A percentile compares a stretch with the other conserved stretches of the same genome.
Conservation (phyloP, 208 protist genomes). For the Leishmania gerbilli region DNA sequence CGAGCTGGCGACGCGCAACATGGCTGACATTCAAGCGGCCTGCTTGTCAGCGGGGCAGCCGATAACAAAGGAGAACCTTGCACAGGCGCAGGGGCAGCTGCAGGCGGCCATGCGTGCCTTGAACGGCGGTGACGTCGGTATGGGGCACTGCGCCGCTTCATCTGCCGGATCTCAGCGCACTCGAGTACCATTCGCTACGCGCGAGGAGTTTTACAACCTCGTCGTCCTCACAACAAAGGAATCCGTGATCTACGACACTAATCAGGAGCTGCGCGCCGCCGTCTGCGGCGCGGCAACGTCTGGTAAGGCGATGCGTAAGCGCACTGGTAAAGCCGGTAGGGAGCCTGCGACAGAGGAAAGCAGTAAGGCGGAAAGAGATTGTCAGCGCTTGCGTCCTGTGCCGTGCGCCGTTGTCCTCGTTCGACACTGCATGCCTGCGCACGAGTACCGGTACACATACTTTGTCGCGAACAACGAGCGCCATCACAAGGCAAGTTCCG, state of each 20-base stretch:
- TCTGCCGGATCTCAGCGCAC: neutral
- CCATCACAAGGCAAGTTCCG: constrained; percentile 24
- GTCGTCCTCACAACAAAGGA: constrained; percentile 39
- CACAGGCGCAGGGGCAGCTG: constrained; percentile 22
- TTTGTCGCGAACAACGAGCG: constrained; percentile 30
- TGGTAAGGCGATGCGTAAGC: neutral
- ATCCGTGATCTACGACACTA: constrained; percentile 29
- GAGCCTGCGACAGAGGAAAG: neutral
- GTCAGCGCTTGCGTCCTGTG: constrained; percentile 32
- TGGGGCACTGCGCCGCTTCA: neutral
- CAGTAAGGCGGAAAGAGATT: neutral
- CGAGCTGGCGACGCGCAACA: constrained; percentile 12
- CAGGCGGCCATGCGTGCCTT: neutral
- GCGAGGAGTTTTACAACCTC: constrained; percentile 41
- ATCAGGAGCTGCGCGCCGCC: constrained; percentile 25
- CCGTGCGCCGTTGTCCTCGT: constrained; percentile 52
- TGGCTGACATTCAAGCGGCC: constrained; percentile 25
- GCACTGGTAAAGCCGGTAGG: neutral
- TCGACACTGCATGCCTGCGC: constrained; percentile 29
- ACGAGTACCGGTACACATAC: constrained; percentile 32
- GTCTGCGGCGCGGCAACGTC: neutral
- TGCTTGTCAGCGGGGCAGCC: constrained; percentile 9
- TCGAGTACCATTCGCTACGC: constrained; percentile 35
- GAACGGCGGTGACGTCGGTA: neutral
- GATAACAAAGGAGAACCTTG: neutral